Percentiles rank a stretch among this genome's conserved stretches.
Evolutionary conservation across 306 rosid species (phyloP).

Genomic region (Neltuma alba): DNA sequence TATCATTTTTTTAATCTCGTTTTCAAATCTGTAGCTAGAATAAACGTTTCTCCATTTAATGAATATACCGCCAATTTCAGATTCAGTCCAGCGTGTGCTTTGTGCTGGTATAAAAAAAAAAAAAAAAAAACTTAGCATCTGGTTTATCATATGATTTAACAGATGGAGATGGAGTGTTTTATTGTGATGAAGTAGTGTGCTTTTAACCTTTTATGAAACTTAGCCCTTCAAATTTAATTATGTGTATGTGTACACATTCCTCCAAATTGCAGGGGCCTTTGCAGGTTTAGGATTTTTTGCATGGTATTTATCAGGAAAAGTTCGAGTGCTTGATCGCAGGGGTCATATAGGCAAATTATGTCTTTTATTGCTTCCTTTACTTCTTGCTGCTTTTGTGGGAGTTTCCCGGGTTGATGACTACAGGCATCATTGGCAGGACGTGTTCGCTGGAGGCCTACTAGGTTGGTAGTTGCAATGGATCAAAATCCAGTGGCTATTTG

Average conservation of each 20-base stretch:
- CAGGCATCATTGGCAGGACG: slow-evolving; percentile 50
- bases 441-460: slow-evolving; percentile 39
- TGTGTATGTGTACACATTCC: not conserved
- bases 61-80: not conserved
- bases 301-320: slow-evolving; percentile 43
- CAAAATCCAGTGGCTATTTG: not conserved
- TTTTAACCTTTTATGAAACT: not conserved
- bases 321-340: slow-evolving; percentile 35
- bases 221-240: not conserved
- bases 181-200: not conserved
- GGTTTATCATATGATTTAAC: not conserved
- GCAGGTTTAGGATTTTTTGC: slow-evolving; percentile 41
- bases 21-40: not conserved
- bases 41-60: not conserved
- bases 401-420: slow-evolving; percentile 43
- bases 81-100: not conserved
- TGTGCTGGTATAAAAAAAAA: not conserved
- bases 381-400: slow-evolving; percentile 42
- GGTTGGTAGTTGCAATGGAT: slow-evolving; percentile 21
- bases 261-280: slow-evolving; percentile 37
- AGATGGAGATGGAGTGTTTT: not conserved
- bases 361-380: slow-evolving; percentile 34
- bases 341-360: slow-evolving; percentile 33
- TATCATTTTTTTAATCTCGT: not conserved
- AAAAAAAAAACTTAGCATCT: not conserved